Evolutionary conservation across 108 stramenopile species (phyloP).

Genomic region (Licmophora abbreviata): DNA sequence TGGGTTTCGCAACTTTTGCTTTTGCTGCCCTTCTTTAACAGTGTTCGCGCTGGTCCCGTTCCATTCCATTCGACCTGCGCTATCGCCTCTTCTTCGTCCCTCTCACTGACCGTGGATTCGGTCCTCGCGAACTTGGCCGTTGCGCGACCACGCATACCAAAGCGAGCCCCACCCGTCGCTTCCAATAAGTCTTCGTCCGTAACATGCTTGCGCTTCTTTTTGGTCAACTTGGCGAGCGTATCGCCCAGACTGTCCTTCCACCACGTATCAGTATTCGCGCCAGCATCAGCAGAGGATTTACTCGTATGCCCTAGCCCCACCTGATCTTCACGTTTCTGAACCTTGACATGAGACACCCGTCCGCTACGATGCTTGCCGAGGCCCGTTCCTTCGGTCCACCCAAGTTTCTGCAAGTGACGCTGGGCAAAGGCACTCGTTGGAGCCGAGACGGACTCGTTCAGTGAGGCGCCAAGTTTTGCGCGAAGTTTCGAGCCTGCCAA

Average conservation of each 20-base stretch:
- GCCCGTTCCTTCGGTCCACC: conserved; percentile 87
- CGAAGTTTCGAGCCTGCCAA: conserved; percentile 49
- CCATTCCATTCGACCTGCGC: conserved; percentile 71
- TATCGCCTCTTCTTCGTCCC: conserved; percentile 43
- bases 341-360: conserved; percentile 69
- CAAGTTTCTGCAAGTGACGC: conserved; percentile 75
- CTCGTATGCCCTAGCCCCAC: conserved; percentile 49
- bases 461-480: conserved; percentile 34
- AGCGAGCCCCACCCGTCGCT: conserved; percentile 82
- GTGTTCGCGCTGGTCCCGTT: conserved; percentile 31
- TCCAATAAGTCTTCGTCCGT: conserved; percentile 85
- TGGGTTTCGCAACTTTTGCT: neutral
- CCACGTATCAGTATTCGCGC: conserved; percentile 66
- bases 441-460: conserved; percentile 51
- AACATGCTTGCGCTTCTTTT: conserved; percentile 27
- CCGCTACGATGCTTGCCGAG: conserved; percentile 82
- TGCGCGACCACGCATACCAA: conserved; percentile 78
- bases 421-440: conserved; percentile 54
- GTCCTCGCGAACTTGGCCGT: conserved; percentile 79
- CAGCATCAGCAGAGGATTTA: conserved; percentile 10
- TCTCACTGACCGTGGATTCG: conserved; percentile 27
- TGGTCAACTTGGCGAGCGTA: conserved; percentile 59
- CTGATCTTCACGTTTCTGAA: conserved; percentile 70
- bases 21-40: conserved; percentile 10
- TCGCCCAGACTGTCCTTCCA: conserved; percentile 75